Base-by-base conservation (phyloP, 352 stramenopile genomes). In the Blastocystis sp. region DNA sequence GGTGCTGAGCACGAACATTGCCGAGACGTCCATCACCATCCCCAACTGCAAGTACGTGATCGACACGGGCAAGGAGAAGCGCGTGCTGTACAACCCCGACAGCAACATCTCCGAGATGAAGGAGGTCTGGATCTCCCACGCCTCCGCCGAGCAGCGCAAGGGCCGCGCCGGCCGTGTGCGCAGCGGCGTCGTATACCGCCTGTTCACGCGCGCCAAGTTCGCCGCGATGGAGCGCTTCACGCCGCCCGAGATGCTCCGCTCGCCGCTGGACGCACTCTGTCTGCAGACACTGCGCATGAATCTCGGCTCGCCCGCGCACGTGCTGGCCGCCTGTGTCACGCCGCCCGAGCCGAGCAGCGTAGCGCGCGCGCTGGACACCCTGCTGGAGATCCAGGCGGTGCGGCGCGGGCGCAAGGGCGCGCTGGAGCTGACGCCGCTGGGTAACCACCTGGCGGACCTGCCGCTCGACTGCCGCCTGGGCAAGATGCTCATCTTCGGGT, bases 1-100 rank as follows among this genome's bases (percentile, higher is more conserved):
- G 64, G 96, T 99, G 40, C 92, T 97, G 17, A 92, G 94, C n/a
- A 98, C 95, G 5, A 98, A 98, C 89, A 97, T 98, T 74, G 96
- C 95, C 17, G 95, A 98, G 89, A 98, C 95, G 0, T 97, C 93
- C 4, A 86, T 98, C 7, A 98, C 95, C 1, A 98, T 98, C 76
- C 93, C 96, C 38, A 94, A 97, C 88, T 93, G 96, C 60, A 94
- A 91, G 7, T 90, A 94, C 67, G 93, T 96, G 0, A 92, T 97
- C 64, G 94, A 97, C 88, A 92, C 90, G 38, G 93, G 92, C 64
- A 91, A 92, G 41, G 93, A 96, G 70, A 97, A 96, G 79, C 92
- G 96, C 89, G 93, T 93, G 64, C 91, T 91, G 40, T 93, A 93
- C 76, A 91, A 94, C 66, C 89, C 92, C 23, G 76, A 90, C 19